A percentile compares a stretch with the other conserved stretches of the same genome.
Conservation (phyloP, 306 rosid species). For the Cyamopsis tetragonoloba region DNA sequence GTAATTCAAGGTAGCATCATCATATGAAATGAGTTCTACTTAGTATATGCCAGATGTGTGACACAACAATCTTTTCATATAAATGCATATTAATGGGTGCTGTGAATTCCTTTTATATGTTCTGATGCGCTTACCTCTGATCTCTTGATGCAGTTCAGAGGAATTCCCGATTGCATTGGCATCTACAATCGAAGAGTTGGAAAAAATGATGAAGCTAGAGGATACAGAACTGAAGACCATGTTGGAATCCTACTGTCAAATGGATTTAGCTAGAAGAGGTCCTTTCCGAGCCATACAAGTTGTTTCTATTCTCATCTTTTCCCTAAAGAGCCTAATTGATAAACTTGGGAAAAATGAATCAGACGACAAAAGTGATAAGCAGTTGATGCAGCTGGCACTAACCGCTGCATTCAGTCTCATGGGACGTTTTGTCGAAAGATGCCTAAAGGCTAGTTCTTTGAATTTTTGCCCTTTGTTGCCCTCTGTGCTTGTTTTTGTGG, state of each 20-base stretch:
- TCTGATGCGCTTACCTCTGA: slow-evolving; percentile 17
- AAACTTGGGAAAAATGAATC: slow-evolving; percentile 30
- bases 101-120: slow-evolving; percentile 3
- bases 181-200: slow-evolving; percentile 56
- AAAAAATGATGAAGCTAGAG: slow-evolving; percentile 63
- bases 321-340: slow-evolving; percentile 43
- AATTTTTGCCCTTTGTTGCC: slow-evolving; percentile 65
- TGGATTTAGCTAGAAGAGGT: slow-evolving; percentile 70
- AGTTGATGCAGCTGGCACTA: slow-evolving; percentile 58
- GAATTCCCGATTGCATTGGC: slow-evolving; percentile 65
- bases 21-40: not conserved
- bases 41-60: not conserved
- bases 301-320: slow-evolving; percentile 62
- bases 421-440: slow-evolving; percentile 79
- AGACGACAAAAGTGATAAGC: slow-evolving; percentile 36
- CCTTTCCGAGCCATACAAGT: slow-evolving; percentile 80
- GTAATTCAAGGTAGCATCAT: not conserved
- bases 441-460: slow-evolving; percentile 43
- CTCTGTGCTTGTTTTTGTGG: slow-evolving; percentile 75
- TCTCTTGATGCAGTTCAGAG: slow-evolving; percentile 50
- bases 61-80: not conserved
- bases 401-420: slow-evolving; percentile 56
- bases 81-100: not conserved
- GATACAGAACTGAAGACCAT: slow-evolving; percentile 46
- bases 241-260: slow-evolving; percentile 66